These are phyloP conservation scores for Salix viminalis DNA, from an alignment of 345 rosid genomes.

Conservation along the genomic window DNA sequence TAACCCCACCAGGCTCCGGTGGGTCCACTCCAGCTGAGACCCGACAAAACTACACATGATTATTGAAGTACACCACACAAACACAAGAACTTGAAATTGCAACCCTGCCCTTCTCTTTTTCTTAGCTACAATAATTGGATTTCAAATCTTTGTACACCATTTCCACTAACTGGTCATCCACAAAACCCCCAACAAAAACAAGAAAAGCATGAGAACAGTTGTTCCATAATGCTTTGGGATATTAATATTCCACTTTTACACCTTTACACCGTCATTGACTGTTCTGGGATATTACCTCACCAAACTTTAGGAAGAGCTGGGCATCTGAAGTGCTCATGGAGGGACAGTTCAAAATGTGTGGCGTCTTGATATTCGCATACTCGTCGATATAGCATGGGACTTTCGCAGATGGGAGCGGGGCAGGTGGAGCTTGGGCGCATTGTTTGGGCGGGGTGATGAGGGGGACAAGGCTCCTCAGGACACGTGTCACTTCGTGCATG, in stretches of 20 bases:
- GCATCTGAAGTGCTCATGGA: conserved; percentile 96
- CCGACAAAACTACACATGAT: conserved; percentile 21
- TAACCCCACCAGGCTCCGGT: neutral
- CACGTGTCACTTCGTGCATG: conserved; percentile 86
- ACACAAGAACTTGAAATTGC: conserved; percentile 6
- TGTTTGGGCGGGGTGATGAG: conserved; percentile 39
- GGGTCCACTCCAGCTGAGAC: conserved; percentile 11
- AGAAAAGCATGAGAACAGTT: neutral
- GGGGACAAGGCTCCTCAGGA: conserved; percentile 60
- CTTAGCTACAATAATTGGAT: conserved; percentile 14
- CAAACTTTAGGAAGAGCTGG: conserved; percentile 81
- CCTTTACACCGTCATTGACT: conserved; percentile 29
- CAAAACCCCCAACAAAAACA: neutral
- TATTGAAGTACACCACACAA: conserved; percentile 9
- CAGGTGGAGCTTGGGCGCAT: conserved; percentile 23
- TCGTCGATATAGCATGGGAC: conserved; percentile 67
- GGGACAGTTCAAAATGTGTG: conserved; percentile 74
- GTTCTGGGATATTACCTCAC: conserved; percentile 89
- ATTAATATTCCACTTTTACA: neutral
- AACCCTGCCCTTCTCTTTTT: neutral
- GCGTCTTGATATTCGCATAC: conserved; percentile 81
- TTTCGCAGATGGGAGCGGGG: conserved; percentile 33
- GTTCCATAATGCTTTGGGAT: neutral
- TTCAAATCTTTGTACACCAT: conserved; percentile 7
- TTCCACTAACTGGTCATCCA: neutral